Evolutionary conservation across 2,329 filamentous ascomycete species (phyloP).

Genomic region (Beauveria sp.): DNA sequence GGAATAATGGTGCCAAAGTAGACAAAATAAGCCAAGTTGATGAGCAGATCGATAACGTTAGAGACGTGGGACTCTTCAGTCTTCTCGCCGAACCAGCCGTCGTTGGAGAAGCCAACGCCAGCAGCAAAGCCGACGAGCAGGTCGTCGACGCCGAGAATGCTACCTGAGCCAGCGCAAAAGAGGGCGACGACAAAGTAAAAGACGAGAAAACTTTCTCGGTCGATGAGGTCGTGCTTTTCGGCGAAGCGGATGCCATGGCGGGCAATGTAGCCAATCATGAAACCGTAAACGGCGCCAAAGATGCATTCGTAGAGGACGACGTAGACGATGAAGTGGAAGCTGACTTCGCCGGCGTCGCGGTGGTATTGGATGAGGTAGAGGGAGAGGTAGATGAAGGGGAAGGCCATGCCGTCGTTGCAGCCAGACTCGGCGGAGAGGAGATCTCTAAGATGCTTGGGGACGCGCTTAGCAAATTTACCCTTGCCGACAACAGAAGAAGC

Average conservation of each 20-base stretch:
- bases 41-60: constrained; percentile 94
- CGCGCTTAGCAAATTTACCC: constrained; percentile 95
- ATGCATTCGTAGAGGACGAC: constrained; percentile 94
- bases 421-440: constrained; percentile 92
- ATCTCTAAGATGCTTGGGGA: constrained; percentile 95
- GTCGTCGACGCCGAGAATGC: constrained; percentile 86
- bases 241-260: constrained; percentile 85
- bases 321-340: constrained; percentile 80
- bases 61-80: constrained; percentile 98
- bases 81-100: constrained; percentile 97
- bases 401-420: constrained; percentile 99
- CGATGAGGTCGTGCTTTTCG: constrained; percentile 78
- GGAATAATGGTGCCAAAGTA: constrained; percentile 96
- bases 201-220: constrained; percentile 93
- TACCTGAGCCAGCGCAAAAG: constrained; percentile 90
- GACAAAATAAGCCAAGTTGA: constrained; percentile 97
- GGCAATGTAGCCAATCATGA: constrained; percentile 78
- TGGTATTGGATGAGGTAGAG: constrained; percentile 83
- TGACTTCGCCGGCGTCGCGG: constrained; percentile 58
- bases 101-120: constrained; percentile 98
- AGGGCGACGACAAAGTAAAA: constrained; percentile 97
- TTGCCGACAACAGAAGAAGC: constrained; percentile 98
- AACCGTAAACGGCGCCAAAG: constrained; percentile 84
- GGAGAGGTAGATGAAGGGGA: constrained; percentile 91
- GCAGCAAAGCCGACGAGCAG: constrained; percentile 89